Evolutionary conservation across 495 filamentous ascomycete species (phyloP).

Genomic region (Aspergillus homomorphus): DNA sequence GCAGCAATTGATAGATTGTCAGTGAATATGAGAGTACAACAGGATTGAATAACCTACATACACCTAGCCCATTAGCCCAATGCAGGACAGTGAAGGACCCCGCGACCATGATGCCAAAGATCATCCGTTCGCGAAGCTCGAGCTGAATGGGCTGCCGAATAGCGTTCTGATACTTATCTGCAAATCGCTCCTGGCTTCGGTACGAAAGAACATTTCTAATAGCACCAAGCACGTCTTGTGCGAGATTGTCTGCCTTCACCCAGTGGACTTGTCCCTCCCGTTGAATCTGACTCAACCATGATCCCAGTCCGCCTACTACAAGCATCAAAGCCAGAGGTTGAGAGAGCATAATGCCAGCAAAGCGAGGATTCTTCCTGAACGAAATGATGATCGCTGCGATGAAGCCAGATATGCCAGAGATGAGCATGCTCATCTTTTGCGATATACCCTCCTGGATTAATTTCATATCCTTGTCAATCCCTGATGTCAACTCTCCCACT

Average conservation of each 20-base stretch:
- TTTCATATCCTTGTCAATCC: constrained; percentile 10
- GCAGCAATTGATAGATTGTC: not conserved
- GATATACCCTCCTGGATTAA: constrained; percentile 14
- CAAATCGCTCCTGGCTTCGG: constrained; percentile 72
- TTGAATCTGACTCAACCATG: constrained; percentile 11
- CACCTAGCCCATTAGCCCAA: constrained; percentile 17
- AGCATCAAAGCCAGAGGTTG: constrained; percentile 14
- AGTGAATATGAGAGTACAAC: not conserved
- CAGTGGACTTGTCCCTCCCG: constrained; percentile 64
- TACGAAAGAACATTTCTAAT: constrained; percentile 83
- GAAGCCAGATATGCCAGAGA: constrained; percentile 9
- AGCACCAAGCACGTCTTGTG: constrained; percentile 79
- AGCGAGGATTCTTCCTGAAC: constrained; percentile 6
- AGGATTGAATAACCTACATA: constrained; percentile 2
- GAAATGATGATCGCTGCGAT: constrained; percentile 4
- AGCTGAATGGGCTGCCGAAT: constrained; percentile 36
- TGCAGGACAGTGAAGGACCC: constrained; percentile 13
- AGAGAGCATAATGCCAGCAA: constrained; percentile 13
- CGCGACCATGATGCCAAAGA: constrained; percentile 16
- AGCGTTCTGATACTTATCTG: constrained; percentile 64
- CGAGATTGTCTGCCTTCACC: constrained; percentile 61
- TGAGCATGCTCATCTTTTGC: constrained; percentile 4
- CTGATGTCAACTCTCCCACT: not conserved
- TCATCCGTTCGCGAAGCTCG: constrained; percentile 11
- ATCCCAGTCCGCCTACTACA: constrained; percentile 9